Conservation (phyloP, 768 basidiomycete species). For the Lactarius tabidus region DNA sequence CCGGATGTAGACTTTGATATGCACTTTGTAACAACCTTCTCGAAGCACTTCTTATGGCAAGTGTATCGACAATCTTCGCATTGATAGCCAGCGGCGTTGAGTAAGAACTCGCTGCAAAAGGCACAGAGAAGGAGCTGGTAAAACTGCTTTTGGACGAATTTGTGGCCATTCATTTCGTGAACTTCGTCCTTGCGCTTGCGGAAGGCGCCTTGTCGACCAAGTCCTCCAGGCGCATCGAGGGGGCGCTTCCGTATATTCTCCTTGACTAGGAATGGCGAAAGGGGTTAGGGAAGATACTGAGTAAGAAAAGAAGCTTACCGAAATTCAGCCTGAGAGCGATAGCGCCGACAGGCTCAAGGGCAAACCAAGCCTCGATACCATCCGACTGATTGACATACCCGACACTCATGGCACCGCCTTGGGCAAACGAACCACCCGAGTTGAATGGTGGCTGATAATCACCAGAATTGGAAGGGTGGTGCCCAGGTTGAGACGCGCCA, state of each 20-base stretch:
- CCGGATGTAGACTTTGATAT: constrained; percentile 95
- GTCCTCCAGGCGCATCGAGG: constrained; percentile 83
- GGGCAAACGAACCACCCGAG: not conserved
- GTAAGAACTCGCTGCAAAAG: constrained; percentile 94
- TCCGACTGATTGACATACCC: constrained; percentile 41
- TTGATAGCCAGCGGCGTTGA: constrained; percentile 97
- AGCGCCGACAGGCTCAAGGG: constrained; percentile 96
- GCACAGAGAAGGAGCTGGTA: constrained; percentile 99
- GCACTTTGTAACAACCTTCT: constrained; percentile 99
- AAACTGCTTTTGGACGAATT: constrained; percentile 95
- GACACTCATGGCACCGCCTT: constrained; percentile 5
- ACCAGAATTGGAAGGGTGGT: constrained; percentile 22
- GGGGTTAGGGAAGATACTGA: constrained; percentile 17
- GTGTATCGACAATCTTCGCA: constrained; percentile 99
- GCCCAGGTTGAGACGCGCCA: constrained; percentile 16
- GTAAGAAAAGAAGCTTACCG: constrained; percentile 49
- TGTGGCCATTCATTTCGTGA: constrained; percentile 99
- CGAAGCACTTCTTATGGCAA: constrained; percentile 98
- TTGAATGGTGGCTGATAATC: constrained; percentile 21
- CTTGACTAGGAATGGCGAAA: constrained; percentile 61
- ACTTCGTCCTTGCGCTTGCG: constrained; percentile 98
- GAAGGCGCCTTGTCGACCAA: constrained; percentile 96
- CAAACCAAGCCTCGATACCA: constrained; percentile 95
- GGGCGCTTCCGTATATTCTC: constrained; percentile 96
- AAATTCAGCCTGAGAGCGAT: constrained; percentile 87